Conservation (phyloP, 371 early-diverging fungal genomes). For the Sporodiniella umbellata region DNA sequence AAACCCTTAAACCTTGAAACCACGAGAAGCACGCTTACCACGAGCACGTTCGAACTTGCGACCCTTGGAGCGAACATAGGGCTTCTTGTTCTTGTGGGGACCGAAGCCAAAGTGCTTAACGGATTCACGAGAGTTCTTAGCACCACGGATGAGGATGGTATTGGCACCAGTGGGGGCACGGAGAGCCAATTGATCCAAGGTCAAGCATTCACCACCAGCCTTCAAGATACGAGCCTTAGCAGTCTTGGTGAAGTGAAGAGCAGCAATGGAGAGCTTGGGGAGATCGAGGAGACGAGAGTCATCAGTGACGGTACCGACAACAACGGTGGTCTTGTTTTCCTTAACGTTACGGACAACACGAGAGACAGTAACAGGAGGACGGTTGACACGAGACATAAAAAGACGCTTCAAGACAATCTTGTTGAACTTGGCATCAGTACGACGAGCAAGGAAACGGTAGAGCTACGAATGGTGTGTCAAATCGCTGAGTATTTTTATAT, state of each 20-base stretch:
- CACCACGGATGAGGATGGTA: constrained; percentile 81
- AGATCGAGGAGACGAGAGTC: constrained; percentile 86
- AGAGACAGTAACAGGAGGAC: constrained; percentile 84
- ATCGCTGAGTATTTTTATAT: not conserved
- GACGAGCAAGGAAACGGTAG: constrained; percentile 96
- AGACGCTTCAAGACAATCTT: constrained; percentile 96
- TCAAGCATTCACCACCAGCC: constrained; percentile 95
- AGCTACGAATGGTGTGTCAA: constrained; percentile 52
- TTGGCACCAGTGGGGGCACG: constrained; percentile 92
- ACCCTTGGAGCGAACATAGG: constrained; percentile 97
- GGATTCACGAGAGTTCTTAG: constrained; percentile 85
- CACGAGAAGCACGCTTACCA: constrained; percentile 96
- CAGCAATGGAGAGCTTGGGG: constrained; percentile 90
- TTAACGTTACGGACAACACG: constrained; percentile 64
- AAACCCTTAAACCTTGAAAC: constrained; percentile 86
- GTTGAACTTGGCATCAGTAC: constrained; percentile 96
- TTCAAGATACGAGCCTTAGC: constrained; percentile 92
- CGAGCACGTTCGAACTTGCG: constrained; percentile 99
- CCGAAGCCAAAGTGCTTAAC: constrained; percentile 86
- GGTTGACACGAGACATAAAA: constrained; percentile 90
- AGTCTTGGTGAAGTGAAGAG: constrained; percentile 87
- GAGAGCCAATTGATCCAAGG: constrained; percentile 95
- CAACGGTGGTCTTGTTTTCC: constrained; percentile 74
- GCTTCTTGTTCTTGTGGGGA: constrained; percentile 81
- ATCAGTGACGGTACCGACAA: constrained; percentile 93